Evolutionary conservation across 345 rosid species (phyloP).

Genomic region (Euphorbia lathyris): DNA sequence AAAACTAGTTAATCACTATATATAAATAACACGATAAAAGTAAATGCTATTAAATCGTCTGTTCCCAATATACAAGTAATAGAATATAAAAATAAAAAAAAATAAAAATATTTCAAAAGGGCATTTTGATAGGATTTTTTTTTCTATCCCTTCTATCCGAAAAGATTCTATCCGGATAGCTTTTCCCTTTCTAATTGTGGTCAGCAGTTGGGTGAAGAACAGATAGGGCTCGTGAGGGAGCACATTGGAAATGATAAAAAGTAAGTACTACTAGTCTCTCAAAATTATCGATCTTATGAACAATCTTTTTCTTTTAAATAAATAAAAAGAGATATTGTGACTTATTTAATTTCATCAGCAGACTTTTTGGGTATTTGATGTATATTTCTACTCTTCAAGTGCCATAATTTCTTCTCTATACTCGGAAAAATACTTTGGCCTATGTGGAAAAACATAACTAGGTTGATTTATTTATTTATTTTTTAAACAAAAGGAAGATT

Average conservation of each 20-base stretch:
- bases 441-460: conserved; percentile 22
- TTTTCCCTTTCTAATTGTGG: conserved; percentile 5
- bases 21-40: no score
- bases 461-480: no score
- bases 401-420: conserved; percentile 9
- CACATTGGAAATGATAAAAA: conserved; percentile 18
- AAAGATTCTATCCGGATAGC: no score
- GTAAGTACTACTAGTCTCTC: not conserved
- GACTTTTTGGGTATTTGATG: not conserved
- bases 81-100: no score
- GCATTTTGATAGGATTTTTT: no score
- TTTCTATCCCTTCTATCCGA: no score
- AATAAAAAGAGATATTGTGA: not conserved
- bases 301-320: not conserved
- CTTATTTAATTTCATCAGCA: not conserved
- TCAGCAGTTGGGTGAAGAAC: conserved; percentile 21
- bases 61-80: no score
- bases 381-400: conserved; percentile 16
- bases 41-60: no score
- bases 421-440: conserved; percentile 17
- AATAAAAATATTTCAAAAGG: no score
- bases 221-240: conserved; percentile 23
- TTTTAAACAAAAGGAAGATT: no score
- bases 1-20: no score
- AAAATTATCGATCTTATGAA: not conserved